phyloP scores from a whole-genome alignment of 805 yeast genomes.

The Ogataea trehalophila region DNA sequence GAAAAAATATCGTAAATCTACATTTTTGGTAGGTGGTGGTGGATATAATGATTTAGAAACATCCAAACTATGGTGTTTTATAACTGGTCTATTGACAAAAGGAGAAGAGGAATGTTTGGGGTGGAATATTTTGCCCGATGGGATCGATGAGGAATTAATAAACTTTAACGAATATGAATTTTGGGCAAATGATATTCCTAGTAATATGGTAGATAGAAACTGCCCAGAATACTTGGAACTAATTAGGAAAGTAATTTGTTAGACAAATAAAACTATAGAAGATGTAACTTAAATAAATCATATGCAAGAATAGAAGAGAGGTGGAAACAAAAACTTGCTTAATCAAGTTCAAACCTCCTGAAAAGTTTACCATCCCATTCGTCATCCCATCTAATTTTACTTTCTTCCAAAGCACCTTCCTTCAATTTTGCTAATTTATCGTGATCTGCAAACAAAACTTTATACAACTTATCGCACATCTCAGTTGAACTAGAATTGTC shows the following conservation, averaged over 20 bases:
- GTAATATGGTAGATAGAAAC: slow-evolving; percentile 30
- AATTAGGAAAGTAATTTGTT: slow-evolving; percentile 12
- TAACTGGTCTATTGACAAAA: slow-evolving; percentile 28
- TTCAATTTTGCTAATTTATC: slow-evolving; percentile 37
- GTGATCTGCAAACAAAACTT: slow-evolving; percentile 27
- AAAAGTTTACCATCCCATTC: slow-evolving; percentile 62
- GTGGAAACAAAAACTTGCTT: neutral
- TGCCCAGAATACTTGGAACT: slow-evolving; percentile 27
- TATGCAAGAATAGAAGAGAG: neutral
- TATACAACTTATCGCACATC: slow-evolving; percentile 35
- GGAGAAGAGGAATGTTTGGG: slow-evolving; percentile 13
- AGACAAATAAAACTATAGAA: neutral
- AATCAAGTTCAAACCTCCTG: slow-evolving; percentile 18
- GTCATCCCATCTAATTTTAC: slow-evolving; percentile 63
- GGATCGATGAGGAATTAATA: slow-evolving; percentile 39
- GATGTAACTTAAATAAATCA: neutral
- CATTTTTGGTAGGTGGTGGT: slow-evolving; percentile 67
- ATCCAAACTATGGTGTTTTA: slow-evolving; percentile 55
- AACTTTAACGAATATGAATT: slow-evolving; percentile 17
- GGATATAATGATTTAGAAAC: slow-evolving; percentile 63
- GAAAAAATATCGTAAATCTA: slow-evolving; percentile 27
- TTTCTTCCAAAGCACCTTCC: slow-evolving; percentile 70
- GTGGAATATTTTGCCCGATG: slow-evolving; percentile 36
- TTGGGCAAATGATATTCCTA: slow-evolving; percentile 24
- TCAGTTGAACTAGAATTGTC: slow-evolving; percentile 34